Conservation (phyloP, 371 early-diverging fungal genomes). For the Mucor mucedo region DNA sequence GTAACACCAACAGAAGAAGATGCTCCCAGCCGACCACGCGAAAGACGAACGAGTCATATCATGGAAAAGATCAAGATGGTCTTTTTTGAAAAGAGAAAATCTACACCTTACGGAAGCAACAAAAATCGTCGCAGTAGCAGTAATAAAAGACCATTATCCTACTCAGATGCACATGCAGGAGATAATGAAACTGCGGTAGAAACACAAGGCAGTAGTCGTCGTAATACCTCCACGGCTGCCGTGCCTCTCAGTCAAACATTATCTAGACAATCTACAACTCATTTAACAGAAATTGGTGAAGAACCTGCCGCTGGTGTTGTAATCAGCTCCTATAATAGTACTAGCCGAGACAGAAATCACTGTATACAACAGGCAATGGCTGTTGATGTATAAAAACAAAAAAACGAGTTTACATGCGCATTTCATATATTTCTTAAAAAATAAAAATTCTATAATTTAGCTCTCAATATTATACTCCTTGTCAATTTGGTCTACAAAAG, state of each 20-base stretch:
- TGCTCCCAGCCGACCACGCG: not conserved
- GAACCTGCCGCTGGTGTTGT: not conserved
- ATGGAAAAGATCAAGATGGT: conserved; percentile 48
- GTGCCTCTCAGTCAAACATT: conserved; percentile 12
- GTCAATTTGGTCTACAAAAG: conserved; percentile 57
- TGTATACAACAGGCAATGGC: conserved; percentile 6
- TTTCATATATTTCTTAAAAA: not conserved
- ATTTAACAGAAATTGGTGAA: not conserved
- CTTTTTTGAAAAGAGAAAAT: conserved; percentile 50
- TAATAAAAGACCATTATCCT: conserved; percentile 40
- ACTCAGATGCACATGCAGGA: conserved; percentile 27
- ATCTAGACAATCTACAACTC: conserved; percentile 21
- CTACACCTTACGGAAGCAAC: conserved; percentile 15
- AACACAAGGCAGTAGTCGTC: not conserved
- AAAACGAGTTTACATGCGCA: not conserved
- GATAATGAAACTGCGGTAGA: not conserved
- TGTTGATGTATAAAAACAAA: not conserved
- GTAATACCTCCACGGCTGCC: not conserved
- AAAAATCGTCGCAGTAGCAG: conserved; percentile 24
- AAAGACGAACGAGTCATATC: conserved; percentile 26
- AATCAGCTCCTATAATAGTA: not conserved
- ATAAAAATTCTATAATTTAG: not conserved
- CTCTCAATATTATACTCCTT: conserved; percentile 35
- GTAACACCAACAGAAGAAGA: not conserved
- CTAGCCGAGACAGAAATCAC: too few relatives aligned